Conservation (phyloP, 2,329 filamentous ascomycete species). For the Dothiorella sarmentorum region DNA sequence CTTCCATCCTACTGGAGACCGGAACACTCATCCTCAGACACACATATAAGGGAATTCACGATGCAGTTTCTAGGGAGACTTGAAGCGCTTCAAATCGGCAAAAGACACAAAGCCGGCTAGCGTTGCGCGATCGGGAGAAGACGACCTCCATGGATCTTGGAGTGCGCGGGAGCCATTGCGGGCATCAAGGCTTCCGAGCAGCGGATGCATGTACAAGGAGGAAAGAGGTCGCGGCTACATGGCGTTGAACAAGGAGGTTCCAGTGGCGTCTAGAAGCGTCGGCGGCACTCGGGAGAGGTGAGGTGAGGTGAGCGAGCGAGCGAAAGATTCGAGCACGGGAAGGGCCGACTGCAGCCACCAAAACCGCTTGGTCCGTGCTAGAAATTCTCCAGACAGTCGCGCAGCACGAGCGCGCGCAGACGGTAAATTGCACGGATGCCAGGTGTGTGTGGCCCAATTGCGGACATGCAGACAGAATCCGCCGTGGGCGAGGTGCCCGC, state of each 20-base stretch:
- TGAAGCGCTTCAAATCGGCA: no score
- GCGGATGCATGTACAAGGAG: no score
- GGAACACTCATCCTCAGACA: no score
- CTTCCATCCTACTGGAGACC: no score
- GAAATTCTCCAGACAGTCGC: constrained; percentile 23
- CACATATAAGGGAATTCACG: no score
- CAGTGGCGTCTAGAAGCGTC: constrained; percentile 48
- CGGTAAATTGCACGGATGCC: constrained; percentile 1
- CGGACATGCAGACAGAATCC: not conserved
- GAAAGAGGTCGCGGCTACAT: constrained; percentile 53
- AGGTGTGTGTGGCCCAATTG: not conserved
- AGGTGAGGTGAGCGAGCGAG: constrained; percentile 26
- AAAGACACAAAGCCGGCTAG: no score
- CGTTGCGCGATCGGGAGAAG: no score
- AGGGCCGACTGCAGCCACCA: constrained; percentile 34
- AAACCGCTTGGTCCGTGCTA: constrained; percentile 32
- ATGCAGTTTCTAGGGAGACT: no score
- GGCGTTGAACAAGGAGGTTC: constrained; percentile 44
- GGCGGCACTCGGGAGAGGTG: constrained; percentile 41
- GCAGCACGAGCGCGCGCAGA: not conserved
- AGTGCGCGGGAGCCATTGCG: no score
- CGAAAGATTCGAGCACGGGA: not conserved
- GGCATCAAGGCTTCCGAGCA: no score
- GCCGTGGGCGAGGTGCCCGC: not conserved
- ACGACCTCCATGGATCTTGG: no score